Conservation (phyloP, 495 filamentous ascomycete genomes). For the Corynascus novoguineensis region DNA sequence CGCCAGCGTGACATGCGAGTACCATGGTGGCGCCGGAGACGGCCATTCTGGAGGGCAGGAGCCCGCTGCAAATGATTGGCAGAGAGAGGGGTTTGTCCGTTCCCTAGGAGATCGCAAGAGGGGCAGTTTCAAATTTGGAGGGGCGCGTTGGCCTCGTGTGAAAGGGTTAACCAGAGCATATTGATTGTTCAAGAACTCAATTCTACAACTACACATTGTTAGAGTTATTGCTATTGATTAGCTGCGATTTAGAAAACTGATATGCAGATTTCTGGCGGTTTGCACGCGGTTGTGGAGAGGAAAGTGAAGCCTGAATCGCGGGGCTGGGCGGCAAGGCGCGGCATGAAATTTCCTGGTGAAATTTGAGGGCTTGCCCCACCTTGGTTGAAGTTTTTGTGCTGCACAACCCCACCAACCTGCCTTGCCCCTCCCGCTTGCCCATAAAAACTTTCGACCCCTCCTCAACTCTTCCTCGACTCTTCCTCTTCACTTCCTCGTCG, state of each 20-base stretch:
- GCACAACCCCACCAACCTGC: conserved; percentile 22
- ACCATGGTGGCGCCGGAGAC: not conserved
- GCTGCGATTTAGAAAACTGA: too few relatives aligned
- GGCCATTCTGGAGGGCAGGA: conserved; percentile 1
- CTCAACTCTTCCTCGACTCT: conserved; percentile 19
- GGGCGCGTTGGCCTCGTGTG: not conserved
- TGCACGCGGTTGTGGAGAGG: not conserved
- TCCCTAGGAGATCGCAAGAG: conserved; percentile 11
- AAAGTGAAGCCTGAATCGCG: conserved; percentile 18
- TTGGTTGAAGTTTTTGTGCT: conserved; percentile 23
- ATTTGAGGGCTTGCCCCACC: conserved; percentile 28
- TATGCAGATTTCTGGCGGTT: not conserved
- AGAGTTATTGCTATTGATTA: too few relatives aligned
- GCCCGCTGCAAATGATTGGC: too few relatives aligned
- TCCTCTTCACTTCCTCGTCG: conserved; percentile 31
- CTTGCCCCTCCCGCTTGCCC: conserved; percentile 24
- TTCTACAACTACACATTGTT: too few relatives aligned
- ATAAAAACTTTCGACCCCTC: conserved; percentile 34
- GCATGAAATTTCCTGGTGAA: conserved; percentile 18
- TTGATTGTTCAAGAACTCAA: not conserved
- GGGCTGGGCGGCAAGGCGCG: conserved; percentile 24
- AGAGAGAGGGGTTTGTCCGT: conserved; percentile 11
- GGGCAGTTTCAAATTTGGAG: conserved; percentile 10
- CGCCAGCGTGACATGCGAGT: conserved; percentile 4
- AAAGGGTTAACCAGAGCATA: not conserved